Percentiles rank a stretch among this genome's conserved stretches.
phyloP scores from a whole-genome alignment of 78 protist genomes.

The Cavenderia fasciculata region DNA sequence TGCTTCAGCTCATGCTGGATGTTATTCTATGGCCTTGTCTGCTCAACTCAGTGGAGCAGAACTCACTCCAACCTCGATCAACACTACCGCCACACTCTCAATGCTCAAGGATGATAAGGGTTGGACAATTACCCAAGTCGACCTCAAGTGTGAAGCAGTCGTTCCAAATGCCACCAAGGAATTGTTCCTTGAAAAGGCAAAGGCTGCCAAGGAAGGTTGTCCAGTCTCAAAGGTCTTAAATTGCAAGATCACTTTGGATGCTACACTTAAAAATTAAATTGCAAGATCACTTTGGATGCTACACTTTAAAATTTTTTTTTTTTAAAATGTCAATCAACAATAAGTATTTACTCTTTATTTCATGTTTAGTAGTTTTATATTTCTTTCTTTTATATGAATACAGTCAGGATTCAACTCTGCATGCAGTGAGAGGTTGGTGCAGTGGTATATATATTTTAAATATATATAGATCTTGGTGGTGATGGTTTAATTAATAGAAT shows the following conservation, averaged over 20 bases:
- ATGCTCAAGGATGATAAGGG: conserved; percentile 19
- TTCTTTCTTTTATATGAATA: too few relatives aligned
- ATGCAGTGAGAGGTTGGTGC: too few relatives aligned
- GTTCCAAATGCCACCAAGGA: conserved; percentile 4
- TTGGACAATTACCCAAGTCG: not conserved
- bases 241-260: conserved; percentile 12
- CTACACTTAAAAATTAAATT: not conserved
- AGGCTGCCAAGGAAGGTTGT: conserved; percentile 33
- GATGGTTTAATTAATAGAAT: too few relatives aligned
- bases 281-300: not conserved
- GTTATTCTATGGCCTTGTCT: conserved; percentile 26
- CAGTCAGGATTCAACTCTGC: too few relatives aligned
- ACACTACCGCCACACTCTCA: conserved; percentile 2
- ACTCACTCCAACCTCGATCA: not conserved
- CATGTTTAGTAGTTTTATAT: too few relatives aligned
- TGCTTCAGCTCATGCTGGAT: conserved; percentile 27
- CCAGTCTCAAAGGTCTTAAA: conserved; percentile 35
- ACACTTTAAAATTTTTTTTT: too few relatives aligned
- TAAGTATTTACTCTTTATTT: too few relatives aligned
- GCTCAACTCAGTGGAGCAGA: conserved; percentile 1
- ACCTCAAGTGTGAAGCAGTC: conserved; percentile 1
- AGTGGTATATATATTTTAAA: too few relatives aligned
- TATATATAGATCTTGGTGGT: too few relatives aligned
- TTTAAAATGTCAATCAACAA: too few relatives aligned
- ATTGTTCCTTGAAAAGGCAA: not conserved